phyloP scores from a whole-genome alignment of 352 stramenopile genomes.

The Phytophthora quininea region DNA sequence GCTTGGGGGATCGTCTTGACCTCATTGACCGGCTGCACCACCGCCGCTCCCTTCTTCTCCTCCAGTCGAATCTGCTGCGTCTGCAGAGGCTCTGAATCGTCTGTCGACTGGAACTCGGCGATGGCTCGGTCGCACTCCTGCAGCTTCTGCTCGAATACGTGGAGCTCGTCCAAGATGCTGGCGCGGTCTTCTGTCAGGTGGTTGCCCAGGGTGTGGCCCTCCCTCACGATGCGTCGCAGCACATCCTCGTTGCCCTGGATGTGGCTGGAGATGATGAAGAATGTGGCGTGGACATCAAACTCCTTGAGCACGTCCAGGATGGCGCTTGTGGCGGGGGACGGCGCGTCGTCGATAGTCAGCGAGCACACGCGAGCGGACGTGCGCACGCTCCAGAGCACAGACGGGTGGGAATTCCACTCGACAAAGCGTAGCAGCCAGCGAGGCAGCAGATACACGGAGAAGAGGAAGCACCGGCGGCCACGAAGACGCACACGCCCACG shows the following conservation, averaged over 20 bases:
- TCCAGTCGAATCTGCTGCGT: conserved; percentile 33
- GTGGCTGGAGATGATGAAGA: conserved; percentile 86
- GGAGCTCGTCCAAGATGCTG: conserved; percentile 78
- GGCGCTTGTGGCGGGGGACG: conserved; percentile 59
- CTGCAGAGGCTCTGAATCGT: conserved; percentile 5
- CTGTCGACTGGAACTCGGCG: conserved; percentile 40
- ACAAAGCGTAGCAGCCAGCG: conserved; percentile 72
- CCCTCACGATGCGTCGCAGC: conserved; percentile 74
- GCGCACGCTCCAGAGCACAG: conserved; percentile 73
- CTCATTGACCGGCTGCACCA: background rate
- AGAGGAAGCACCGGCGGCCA: conserved; percentile 43
- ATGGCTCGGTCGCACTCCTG: conserved; percentile 79
- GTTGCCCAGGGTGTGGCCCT: conserved; percentile 81
- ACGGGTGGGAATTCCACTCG: conserved; percentile 69
- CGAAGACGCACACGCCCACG: conserved; percentile 26
- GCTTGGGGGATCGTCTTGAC: background rate
- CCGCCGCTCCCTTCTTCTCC: conserved; percentile 8
- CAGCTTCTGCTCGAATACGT: conserved; percentile 86
- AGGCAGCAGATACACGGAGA: conserved; percentile 73
- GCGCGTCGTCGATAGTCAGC: conserved; percentile 84
- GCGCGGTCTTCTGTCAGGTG: conserved; percentile 83
- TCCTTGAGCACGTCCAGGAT: conserved; percentile 78
- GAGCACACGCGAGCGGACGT: conserved; percentile 64
- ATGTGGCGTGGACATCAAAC: conserved; percentile 74
- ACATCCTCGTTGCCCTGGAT: conserved; percentile 74